These are phyloP conservation scores for Thinopyrum elongatum DNA, from an alignment of 176 grass and related monocot species.

Conservation along the genomic window DNA sequence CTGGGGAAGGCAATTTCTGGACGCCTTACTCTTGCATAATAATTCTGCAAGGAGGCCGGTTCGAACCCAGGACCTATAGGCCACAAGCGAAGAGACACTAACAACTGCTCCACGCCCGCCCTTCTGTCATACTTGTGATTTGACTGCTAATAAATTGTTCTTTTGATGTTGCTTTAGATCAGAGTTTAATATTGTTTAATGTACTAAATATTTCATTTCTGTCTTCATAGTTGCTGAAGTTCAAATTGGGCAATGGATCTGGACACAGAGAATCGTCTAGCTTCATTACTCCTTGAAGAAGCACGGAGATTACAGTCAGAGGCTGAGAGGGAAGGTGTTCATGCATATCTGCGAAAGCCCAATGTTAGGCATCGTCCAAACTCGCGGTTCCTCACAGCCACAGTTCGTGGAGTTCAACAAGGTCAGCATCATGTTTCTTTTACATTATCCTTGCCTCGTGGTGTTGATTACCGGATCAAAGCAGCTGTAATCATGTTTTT, in stretches of 20 bases:
- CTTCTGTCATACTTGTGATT: background rate
- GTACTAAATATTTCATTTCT: background rate
- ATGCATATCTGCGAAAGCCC: constrained; percentile 60
- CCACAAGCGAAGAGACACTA: too few relatives aligned
- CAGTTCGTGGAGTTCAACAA: constrained; percentile 92
- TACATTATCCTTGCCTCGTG: background rate
- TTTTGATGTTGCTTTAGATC: background rate
- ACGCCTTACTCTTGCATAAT: too few relatives aligned
- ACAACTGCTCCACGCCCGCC: too few relatives aligned
- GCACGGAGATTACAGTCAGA: constrained; percentile 63
- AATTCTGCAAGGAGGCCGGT: too few relatives aligned
- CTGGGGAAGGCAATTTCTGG: too few relatives aligned
- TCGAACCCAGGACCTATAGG: too few relatives aligned
- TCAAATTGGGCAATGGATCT: constrained; percentile 67
- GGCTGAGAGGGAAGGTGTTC: constrained; percentile 85
- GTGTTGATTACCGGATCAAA: background rate
- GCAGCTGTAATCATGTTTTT: background rate
- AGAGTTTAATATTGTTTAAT: background rate
- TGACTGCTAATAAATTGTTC: background rate
- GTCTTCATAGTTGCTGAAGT: background rate
- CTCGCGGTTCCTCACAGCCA: constrained; percentile 88
- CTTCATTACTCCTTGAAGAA: constrained; percentile 73
- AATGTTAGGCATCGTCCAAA: constrained; percentile 78
- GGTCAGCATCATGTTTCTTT: constrained; percentile 40
- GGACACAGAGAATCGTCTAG: constrained; percentile 78